Conservation (phyloP, 2,329 filamentous ascomycete species). For the Emydomyces testavorans region DNA sequence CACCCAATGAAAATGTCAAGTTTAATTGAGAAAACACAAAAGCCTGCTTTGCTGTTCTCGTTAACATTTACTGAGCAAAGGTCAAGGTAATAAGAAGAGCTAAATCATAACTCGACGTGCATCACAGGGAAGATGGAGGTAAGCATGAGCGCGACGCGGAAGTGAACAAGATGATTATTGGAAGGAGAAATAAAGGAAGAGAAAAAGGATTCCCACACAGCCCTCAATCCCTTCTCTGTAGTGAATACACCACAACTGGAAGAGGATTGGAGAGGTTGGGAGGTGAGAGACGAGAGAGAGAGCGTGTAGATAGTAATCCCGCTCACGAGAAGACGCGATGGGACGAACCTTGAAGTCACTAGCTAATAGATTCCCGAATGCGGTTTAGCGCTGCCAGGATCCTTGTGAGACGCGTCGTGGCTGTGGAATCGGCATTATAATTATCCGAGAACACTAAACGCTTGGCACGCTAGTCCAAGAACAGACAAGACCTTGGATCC, state of each 20-base stretch:
- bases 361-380: constrained; percentile 8
- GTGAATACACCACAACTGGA: constrained; percentile 2
- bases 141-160: neutral
- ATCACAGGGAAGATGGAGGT: neutral
- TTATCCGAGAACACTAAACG: neutral
- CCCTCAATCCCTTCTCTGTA: neutral
- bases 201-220: neutral
- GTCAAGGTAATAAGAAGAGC: neutral
- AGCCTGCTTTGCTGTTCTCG: too few relatives aligned
- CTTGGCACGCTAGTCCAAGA: constrained; percentile 7
- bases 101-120: neutral
- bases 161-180: neutral
- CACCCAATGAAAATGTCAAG: neutral
- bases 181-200: neutral
- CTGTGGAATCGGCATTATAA: neutral
- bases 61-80: neutral
- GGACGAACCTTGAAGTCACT: neutral
- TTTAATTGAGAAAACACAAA: neutral
- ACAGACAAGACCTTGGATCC: neutral
- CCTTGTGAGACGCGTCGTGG: constrained; percentile 2
- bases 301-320: constrained; percentile 8
- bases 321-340: constrained; percentile 10
- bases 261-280: constrained; percentile 15
- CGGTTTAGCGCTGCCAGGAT: constrained; percentile 3
- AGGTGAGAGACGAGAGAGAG: neutral